A percentile compares a stretch with the other conserved stretches of the same genome.
Conservation (phyloP, 1,284 basidiomycete genomes). For the Tilletiopsis washingtonensis region DNA sequence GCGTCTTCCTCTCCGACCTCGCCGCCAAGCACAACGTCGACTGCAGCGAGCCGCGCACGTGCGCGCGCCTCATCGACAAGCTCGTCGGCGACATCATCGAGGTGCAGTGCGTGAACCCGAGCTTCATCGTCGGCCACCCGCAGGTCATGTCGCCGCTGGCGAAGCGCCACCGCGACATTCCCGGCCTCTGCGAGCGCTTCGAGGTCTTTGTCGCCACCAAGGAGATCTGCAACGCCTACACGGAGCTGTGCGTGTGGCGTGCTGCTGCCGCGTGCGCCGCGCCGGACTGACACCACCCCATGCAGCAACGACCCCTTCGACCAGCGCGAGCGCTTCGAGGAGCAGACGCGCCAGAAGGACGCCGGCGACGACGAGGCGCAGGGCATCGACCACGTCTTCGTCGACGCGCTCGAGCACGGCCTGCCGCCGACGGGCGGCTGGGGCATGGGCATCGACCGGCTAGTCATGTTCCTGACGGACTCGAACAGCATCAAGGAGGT, state of each 20-base stretch:
- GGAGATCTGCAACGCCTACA: constrained; percentile 68
- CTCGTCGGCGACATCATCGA: constrained; percentile 96
- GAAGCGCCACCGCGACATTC: constrained; percentile 43
- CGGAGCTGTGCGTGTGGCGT: constrained; percentile 92
- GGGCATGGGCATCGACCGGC: constrained; percentile 36
- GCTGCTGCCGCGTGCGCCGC: not conserved
- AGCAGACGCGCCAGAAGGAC: constrained; percentile 84
- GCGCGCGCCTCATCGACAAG: constrained; percentile 92
- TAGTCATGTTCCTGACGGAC: constrained; percentile 36
- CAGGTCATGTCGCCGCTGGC: constrained; percentile 99
- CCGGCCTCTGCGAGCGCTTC: constrained; percentile 92
- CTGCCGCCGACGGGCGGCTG: constrained; percentile 87
- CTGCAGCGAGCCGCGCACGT: constrained; percentile 89
- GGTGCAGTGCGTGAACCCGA: constrained; percentile 87
- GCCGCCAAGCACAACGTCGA: constrained; percentile 84
- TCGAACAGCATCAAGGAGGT: constrained; percentile 74
- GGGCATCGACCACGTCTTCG: constrained; percentile 63
- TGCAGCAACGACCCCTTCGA: constrained; percentile 53
- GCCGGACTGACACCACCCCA: not conserved
- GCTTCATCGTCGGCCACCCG: constrained; percentile 93
- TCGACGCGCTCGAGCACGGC: constrained; percentile 80
- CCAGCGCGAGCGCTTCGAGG: constrained; percentile 90
- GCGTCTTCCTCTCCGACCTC: constrained; percentile 77
- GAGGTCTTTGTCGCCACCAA: constrained; percentile 97
- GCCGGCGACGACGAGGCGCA: constrained; percentile 97